These are phyloP conservation scores for Aspergillus arachidicola DNA, from an alignment of 2,329 filamentous ascomycete genomes.

Conservation along the genomic window DNA sequence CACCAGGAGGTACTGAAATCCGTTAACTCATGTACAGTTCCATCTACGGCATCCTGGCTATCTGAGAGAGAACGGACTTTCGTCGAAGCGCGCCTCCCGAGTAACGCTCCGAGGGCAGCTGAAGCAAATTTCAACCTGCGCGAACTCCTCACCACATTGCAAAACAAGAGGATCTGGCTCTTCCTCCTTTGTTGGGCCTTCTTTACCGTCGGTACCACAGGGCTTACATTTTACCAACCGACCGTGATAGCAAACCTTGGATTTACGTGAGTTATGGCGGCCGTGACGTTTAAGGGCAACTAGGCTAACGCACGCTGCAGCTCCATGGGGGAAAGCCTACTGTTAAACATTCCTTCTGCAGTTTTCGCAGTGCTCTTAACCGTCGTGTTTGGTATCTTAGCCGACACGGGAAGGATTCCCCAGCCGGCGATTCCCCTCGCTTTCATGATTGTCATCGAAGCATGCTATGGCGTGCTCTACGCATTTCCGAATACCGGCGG, in stretches of 20 bases:
- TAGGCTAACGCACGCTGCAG: too few relatives aligned
- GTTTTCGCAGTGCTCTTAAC: conserved; percentile 5
- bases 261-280: not conserved
- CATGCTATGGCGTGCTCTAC: conserved; percentile 11
- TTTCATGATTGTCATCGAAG: conserved; percentile 8
- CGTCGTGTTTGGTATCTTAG: conserved; percentile 1
- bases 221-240: conserved; percentile 10
- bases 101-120: conserved; percentile 1
- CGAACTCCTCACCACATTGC: conserved; percentile 3
- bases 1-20: not conserved
- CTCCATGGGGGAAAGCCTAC: not conserved
- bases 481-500: conserved; percentile 9
- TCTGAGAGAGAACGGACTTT: conserved; percentile 5
- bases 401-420: conserved; percentile 3
- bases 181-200: conserved; percentile 13
- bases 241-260: conserved; percentile 11
- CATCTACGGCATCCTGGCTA: conserved; percentile 3
- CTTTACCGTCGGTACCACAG: conserved; percentile 7
- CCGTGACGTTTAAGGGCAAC: not conserved
- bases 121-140: not conserved
- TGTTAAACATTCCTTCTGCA: conserved; percentile 2
- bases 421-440: conserved; percentile 3
- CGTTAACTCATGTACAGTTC: not conserved
- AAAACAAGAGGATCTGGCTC: conserved; percentile 10
- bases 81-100: conserved; percentile 3